Evolutionary conservation across 768 basidiomycete genomes (phyloP), one percentile per base, ranked within the genome.

Genomic region (Imleria badia): DNA sequence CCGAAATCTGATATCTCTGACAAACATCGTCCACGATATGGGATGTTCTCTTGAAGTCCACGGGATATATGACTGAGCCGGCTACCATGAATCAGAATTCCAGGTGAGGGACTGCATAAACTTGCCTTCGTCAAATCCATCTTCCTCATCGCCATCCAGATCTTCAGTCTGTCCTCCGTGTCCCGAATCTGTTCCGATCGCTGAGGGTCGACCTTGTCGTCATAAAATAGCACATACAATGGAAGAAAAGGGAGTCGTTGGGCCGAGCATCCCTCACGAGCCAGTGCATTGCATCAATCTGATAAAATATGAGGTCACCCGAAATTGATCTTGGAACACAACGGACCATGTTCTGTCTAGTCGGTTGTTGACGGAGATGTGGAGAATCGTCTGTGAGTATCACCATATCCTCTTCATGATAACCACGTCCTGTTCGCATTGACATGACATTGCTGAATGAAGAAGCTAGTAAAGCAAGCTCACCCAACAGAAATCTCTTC

Each of bases 161-260:
- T 97, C 96, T 57, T 88, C 79, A 0, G 88, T 87, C 72, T 94
- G 94, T 14, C 93, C 94, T 35, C 96, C 96, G 60, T 98, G 96
- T 14, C 95, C 95, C 6, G 94, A 96, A 69, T 92, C 91, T 91
- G 44, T 40, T 20, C 29, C 9, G 1, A 36, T 38, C 13, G 1
- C 8, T 42, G 15, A 20, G 15, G 3, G 5, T 20, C 20, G 11
- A 11, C 2, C 1, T 39, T 19, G 19, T 33, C 1, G 15, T 42
- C 26, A 42, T 12, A 52, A 3, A 7, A 41, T 19, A 29, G 14
- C 2, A 70, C 82, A 52, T 54, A 89, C 90, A 95, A 60, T 94
- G 94, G 79, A 95, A 90, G 77, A 94, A 94, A 31, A 95, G 75
- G 4, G 94, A 86, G 62, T 96, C 93, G 58, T 94, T 87, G 1